Evolutionary conservation across 176 grass and related monocot genomes (phyloP).

Genomic region (Panicum miliaceum): DNA sequence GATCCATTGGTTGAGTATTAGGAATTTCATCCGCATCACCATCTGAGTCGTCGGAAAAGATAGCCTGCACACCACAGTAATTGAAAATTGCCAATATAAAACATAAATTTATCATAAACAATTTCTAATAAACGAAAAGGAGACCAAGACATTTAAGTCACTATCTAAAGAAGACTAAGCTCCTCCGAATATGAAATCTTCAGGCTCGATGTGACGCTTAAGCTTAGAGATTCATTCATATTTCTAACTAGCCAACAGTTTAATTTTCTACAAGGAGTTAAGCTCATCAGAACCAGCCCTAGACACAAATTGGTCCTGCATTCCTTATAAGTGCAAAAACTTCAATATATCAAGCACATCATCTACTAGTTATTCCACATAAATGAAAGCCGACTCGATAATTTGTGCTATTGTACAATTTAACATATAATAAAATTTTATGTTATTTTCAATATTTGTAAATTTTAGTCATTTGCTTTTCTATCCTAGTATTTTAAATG

Average conservation of each 20-base stretch:
- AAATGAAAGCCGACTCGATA: background rate
- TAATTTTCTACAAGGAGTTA: background rate
- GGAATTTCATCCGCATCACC: conserved; percentile 57
- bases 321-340: background rate
- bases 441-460: background rate
- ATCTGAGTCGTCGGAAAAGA: conserved; percentile 98
- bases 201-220: background rate
- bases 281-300: background rate
- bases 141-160: background rate
- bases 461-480: background rate
- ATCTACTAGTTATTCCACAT: background rate
- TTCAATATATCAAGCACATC: background rate
- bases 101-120: conserved; percentile 25
- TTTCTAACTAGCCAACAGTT: background rate
- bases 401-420: background rate
- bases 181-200: conserved; percentile 2
- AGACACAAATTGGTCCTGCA: background rate
- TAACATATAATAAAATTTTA: background rate
- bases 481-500: background rate
- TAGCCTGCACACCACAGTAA: conserved; percentile 62
- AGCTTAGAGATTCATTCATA: background rate
- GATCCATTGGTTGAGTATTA: conserved; percentile 54
- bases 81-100: conserved; percentile 21
- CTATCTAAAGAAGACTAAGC: background rate
- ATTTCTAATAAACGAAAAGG: conserved; percentile 20